Conservation (phyloP, 2,329 filamentous ascomycete species). For the Penicillium olsonii region DNA sequence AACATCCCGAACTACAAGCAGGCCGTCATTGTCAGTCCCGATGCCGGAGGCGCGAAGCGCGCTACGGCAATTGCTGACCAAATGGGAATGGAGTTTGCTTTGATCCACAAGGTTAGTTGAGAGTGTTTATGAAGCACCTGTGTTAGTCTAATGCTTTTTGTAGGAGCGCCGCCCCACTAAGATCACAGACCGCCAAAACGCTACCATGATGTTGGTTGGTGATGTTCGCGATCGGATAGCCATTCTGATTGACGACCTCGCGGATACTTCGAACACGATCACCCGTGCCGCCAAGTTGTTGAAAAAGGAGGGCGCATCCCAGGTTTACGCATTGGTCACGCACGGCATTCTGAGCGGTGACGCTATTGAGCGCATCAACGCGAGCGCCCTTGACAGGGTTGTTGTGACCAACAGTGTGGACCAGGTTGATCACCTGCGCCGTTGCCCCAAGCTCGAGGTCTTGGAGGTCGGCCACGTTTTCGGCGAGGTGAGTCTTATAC, state of each 20-base stretch:
- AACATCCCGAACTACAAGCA: conserved; percentile 82
- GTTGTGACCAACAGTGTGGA: conserved; percentile 95
- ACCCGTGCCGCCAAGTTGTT: conserved; percentile 94
- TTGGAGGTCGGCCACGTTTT: conserved; percentile 87
- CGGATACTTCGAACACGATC: conserved; percentile 96
- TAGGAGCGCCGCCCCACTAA: conserved; percentile 86
- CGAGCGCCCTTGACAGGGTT: conserved; percentile 87
- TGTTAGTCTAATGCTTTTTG: conserved; percentile 27
- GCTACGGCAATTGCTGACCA: conserved; percentile 94
- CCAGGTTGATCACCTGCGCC: conserved; percentile 74
- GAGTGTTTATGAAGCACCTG: background rate
- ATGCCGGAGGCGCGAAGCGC: conserved; percentile 94
- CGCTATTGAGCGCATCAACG: conserved; percentile 90
- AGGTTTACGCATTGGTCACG: conserved; percentile 88
- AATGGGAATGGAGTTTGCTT: conserved; percentile 89
- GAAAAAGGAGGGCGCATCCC: conserved; percentile 86
- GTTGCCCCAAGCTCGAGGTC: conserved; percentile 87
- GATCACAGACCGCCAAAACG: conserved; percentile 77
- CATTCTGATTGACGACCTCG: conserved; percentile 91
- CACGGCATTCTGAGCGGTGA: conserved; percentile 95
- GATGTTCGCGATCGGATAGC: conserved; percentile 78
- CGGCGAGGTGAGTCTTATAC: conserved; percentile 65
- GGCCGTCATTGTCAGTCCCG: conserved; percentile 90
- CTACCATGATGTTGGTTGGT: conserved; percentile 92
- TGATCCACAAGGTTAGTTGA: conserved; percentile 86